A percentile compares a stretch with the other conserved stretches of the same genome.
Conservation (phyloP, 148 eudicot genomes). For the Arbutus unedo region DNA sequence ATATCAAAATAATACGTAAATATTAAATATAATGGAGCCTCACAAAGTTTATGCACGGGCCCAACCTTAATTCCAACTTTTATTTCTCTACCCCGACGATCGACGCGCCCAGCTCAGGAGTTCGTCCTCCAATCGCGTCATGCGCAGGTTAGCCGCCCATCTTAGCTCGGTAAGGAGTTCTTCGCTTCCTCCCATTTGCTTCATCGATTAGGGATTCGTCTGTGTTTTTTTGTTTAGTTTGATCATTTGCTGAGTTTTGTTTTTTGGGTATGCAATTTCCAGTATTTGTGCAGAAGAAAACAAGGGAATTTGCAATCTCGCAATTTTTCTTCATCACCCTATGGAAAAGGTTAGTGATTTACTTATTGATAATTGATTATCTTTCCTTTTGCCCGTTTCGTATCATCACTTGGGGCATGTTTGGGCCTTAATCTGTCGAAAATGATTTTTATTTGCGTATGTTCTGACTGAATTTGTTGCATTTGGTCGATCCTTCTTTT, state of each 20-base stretch:
- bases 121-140: slow-evolving; percentile 13
- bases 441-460: neutral
- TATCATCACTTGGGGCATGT: no score
- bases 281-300: slow-evolving; percentile 61
- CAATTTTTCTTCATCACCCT: slow-evolving; percentile 35
- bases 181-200: neutral
- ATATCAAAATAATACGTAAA: no score
- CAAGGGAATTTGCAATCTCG: slow-evolving; percentile 42
- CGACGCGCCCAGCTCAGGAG: neutral
- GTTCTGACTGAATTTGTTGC: neutral
- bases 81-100: neutral
- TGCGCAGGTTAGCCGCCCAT: slow-evolving; percentile 29
- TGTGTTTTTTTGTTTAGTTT: neutral
- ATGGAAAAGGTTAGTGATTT: slow-evolving; percentile 41
- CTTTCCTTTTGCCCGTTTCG: no score
- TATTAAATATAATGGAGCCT: neutral
- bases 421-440: neutral
- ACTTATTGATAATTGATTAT: neutral
- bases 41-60: neutral
- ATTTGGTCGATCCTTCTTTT: neutral
- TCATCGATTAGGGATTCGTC: neutral
- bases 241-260: neutral
- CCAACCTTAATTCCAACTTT: no score
- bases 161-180: slow-evolving; percentile 22
- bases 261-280: slow-evolving; percentile 8